Evolutionary conservation across 2,329 filamentous ascomycete species (phyloP), one percentile per base, ranked within the genome.

Genomic region (Stachybotrys elegans): DNA sequence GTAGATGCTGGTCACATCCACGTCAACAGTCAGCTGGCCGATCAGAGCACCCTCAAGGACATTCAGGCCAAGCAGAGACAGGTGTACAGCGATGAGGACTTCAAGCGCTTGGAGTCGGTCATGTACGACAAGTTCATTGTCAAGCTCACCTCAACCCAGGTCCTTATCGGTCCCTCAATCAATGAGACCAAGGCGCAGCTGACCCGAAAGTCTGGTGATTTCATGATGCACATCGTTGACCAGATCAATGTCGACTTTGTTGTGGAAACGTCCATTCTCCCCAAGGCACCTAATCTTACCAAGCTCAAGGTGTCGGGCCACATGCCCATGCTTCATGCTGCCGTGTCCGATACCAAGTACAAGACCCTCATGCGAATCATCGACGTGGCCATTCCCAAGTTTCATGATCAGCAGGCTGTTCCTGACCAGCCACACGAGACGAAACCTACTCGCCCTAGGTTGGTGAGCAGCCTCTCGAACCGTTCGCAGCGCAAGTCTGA

Each of bases 121-220:
- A 95, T 99, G 86, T 99, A 99, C 60, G 93, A 99, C 73, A 93
- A 90, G 44, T 99, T 98, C 63, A 73, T 89, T 34, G 79, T 99
- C 54, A 95, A 95, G 59, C 74, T 99, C 22, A 86, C 94, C 17
- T 95, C 92, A 0, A 98, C 93, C 0, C 93, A 99, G 64, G 83
- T 98, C 16, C 76, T 99, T 36, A 95, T 98, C 50, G 93, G 93
- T 1, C 90, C 91, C 1, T 94, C 92, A 0, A 88, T 98, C 39
- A 85, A 94, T 43, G 87, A 88, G 51, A 93, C 94, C 0, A 93
- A 92, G 59, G 76, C 83, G 5, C 89, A 96, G 54, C 73, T 98
- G 4, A 76, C 78, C 12, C 74, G 81, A 22, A 78, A 80, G 49
- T 79, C 84, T 21, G 79, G 85, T 6, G 73, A 76, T 2, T 84